phyloP scores from a whole-genome alignment of 202 grass and related monocot genomes.

The Musa balbisiana region DNA sequence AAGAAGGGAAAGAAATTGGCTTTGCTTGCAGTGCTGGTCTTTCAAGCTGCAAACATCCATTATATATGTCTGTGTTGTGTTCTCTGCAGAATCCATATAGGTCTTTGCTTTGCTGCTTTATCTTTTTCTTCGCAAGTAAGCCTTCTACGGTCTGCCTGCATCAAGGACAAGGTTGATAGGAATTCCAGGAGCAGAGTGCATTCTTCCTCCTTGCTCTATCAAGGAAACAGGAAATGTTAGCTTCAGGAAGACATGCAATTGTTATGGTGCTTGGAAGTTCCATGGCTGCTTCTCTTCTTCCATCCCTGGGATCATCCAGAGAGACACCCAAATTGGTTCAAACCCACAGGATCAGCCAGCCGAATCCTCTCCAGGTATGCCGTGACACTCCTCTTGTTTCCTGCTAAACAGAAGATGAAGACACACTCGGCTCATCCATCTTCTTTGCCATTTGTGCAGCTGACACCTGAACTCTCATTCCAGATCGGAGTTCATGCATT shows the following conservation, averaged over 20 bases:
- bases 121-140: conserved; percentile 16
- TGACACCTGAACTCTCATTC: conserved; percentile 51
- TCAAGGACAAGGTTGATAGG: no score
- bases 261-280: not conserved
- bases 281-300: conserved; percentile 31
- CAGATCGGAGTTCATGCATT: conserved; percentile 84
- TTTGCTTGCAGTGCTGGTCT: conserved; percentile 16
- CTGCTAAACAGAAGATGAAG: no score
- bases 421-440: no score
- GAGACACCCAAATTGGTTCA: conserved; percentile 22
- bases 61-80: no score
- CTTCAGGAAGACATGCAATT: no score
- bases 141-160: no score
- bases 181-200: no score
- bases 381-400: no score
- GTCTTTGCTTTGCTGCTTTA: not conserved
- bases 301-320: conserved; percentile 23
- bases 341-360: conserved; percentile 29
- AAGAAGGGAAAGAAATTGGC: conserved; percentile 19
- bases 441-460: conserved; percentile 23
- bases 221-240: no score
- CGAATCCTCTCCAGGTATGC: conserved; percentile 41
- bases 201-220: no score
- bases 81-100: no score
- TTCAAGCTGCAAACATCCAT: not conserved